These are phyloP conservation scores for Ziziphus jujuba DNA, from an alignment of 306 rosid species.

Conservation along the genomic window DNA sequence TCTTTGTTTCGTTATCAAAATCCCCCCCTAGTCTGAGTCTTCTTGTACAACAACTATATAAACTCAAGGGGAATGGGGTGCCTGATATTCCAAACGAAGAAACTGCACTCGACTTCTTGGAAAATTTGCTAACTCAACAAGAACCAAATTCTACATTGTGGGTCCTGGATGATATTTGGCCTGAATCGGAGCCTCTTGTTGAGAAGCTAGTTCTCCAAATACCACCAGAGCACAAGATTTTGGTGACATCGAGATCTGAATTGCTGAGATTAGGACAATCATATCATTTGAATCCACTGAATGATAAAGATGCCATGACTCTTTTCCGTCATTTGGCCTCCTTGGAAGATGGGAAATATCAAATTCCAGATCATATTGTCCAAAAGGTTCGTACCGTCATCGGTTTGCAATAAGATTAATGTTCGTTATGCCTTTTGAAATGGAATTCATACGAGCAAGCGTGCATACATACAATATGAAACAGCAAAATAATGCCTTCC, in stretches of 20 bases:
- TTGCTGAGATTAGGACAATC: slow-evolving; percentile 32
- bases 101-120: not conserved
- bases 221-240: slow-evolving; percentile 43
- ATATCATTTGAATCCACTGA: slow-evolving; percentile 34
- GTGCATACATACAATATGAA: too few species aligned
- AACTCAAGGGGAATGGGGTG: not conserved
- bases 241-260: slow-evolving; percentile 58
- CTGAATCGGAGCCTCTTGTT: slow-evolving; percentile 31
- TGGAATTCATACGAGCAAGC: too few species aligned
- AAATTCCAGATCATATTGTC: slow-evolving; percentile 29
- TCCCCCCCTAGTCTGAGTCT: slow-evolving; percentile 37
- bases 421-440: not conserved
- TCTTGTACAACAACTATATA: slow-evolving; percentile 35
- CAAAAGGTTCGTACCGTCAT: slow-evolving; percentile 45
- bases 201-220: slow-evolving; percentile 38
- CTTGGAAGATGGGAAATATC: slow-evolving; percentile 20
- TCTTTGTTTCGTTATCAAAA: slow-evolving; percentile 43
- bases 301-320: slow-evolving; percentile 37
- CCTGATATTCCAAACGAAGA: not conserved
- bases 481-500: too few species aligned
- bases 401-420: slow-evolving; percentile 8
- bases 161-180: not conserved
- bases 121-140: not conserved
- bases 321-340: slow-evolving; percentile 47
- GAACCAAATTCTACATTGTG: not conserved